phyloP scores from a whole-genome alignment of 805 yeast species.

The Candida rishiriensis region DNA sequence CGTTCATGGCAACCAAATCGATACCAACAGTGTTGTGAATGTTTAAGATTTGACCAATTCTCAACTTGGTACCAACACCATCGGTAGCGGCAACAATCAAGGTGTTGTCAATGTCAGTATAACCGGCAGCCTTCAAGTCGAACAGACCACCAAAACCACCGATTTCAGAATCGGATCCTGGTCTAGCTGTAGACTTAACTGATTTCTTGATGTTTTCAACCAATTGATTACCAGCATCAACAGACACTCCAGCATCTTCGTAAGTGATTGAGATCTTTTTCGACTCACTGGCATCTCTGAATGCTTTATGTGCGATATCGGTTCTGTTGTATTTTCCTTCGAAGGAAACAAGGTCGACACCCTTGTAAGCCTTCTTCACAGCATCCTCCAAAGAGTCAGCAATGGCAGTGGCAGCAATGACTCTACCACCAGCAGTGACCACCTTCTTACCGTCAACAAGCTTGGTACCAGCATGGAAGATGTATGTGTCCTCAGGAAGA shows the following conservation, averaged over 20 bases:
- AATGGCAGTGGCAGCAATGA: constrained; percentile 87
- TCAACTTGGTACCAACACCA: constrained; percentile 97
- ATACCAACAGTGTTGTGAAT: constrained; percentile 98
- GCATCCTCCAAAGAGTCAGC: constrained; percentile 74
- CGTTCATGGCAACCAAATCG: constrained; percentile 98
- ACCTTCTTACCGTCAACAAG: constrained; percentile 50
- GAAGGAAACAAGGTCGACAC: constrained; percentile 74
- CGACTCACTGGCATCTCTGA: constrained; percentile 44
- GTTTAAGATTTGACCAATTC: constrained; percentile 85
- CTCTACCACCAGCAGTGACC: constrained; percentile 94
- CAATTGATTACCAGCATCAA: constrained; percentile 87
- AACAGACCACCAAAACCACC: constrained; percentile 99
- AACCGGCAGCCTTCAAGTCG: constrained; percentile 86
- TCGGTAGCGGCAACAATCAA: constrained; percentile 95
- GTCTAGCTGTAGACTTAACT: constrained; percentile 88
- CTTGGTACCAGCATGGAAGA: constrained; percentile 97
- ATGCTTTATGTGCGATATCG: constrained; percentile 96
- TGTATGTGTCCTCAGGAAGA: constrained; percentile 55
- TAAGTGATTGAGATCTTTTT: constrained; percentile 60
- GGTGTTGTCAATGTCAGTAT: constrained; percentile 64
- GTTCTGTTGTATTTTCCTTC: constrained; percentile 75
- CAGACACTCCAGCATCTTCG: constrained; percentile 96
- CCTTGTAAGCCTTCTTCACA: constrained; percentile 79
- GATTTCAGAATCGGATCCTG: constrained; percentile 96
- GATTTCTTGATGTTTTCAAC: constrained; percentile 86